A percentile compares a stretch with the other conserved stretches of the same genome.
These are phyloP conservation scores for Cutaneotrichosporon spelunceum DNA, from an alignment of 1,284 basidiomycete species.

Conservation along the genomic window DNA sequence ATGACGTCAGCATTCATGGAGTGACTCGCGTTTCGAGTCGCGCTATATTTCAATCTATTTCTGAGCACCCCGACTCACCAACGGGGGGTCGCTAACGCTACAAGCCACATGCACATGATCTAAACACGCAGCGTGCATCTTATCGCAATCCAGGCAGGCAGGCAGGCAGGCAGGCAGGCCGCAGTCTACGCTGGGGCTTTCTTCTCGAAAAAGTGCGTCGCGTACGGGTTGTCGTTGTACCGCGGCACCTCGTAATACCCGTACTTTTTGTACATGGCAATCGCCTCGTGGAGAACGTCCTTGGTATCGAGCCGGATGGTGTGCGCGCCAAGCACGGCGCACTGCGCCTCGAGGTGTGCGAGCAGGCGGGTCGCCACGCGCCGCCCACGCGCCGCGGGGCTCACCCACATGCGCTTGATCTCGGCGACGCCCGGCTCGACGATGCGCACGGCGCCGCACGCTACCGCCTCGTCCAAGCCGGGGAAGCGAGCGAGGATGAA, in stretches of 20 bases:
- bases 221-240: slow-evolving; percentile 4
- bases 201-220: slow-evolving; percentile 3
- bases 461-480: background rate
- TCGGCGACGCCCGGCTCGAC: background rate
- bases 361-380: background rate
- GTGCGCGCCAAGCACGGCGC: background rate
- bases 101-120: background rate
- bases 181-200: background rate
- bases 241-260: slow-evolving; percentile 1
- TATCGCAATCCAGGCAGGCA: background rate
- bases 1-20: too few relatives aligned
- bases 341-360: background rate
- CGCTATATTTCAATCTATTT: too few relatives aligned
- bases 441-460: background rate
- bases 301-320: slow-evolving; percentile 1
- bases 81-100: too few relatives aligned
- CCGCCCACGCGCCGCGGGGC: background rate
- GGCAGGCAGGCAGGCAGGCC: background rate
- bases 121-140: background rate
- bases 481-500: background rate
- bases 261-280: background rate
- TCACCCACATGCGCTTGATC: slow-evolving; percentile 6
- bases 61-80: too few relatives aligned
- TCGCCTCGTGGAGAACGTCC: background rate
- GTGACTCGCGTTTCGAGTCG: too few relatives aligned